Evolutionary conservation across 2,329 filamentous ascomycete genomes (phyloP), one percentile per base, ranked within the genome.

Genomic region (Cercospora sesami): DNA sequence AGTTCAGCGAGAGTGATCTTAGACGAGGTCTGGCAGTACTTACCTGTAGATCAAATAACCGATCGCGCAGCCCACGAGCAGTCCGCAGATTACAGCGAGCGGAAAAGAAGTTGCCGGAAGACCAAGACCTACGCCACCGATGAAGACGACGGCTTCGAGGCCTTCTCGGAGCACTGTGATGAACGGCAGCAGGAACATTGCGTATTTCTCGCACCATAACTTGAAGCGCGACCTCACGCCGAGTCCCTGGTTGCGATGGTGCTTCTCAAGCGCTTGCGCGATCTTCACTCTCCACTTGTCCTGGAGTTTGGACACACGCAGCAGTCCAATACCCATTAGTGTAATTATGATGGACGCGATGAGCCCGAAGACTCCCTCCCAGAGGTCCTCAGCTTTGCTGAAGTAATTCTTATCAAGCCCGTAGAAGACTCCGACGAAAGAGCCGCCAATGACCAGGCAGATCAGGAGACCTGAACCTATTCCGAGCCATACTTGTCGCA

Each of bases 211-310:
- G 21, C 84, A 80, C 81, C 87, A 91, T 65, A 82, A 80, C 79
- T 90, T 90, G 70, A 93, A 79, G 4, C 80, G 81, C 4, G 78
- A 80, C 16, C 78, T 79, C 2, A 78, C 75, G 10, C 79, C 78
- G 12, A 73, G 57, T 77, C 77, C n/a, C 77, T 77, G 39, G 72
- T 76, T 5, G 16, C 79, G 76, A 31, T 80, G 80, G 14, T 86
- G 82, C 16, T 85, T 82, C 72, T 91, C 87, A 31, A 95, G 80
- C 2, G 91, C 87, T 74, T 86, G 87, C 18, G 89, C 87, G 26
- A 96, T 87, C 86, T 95, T 95, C 74, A 90, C 82, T n/a, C 89
- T 87, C 93, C 93, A 96, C 80, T 95, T 95, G 69, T 91, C 89
- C 78, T 93, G 91, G 79, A 95, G 86, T 80, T 94, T 95, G 69